phyloP scores from a whole-genome alignment of 1,284 basidiomycete genomes.

The Vanrija pseudolonga region DNA sequence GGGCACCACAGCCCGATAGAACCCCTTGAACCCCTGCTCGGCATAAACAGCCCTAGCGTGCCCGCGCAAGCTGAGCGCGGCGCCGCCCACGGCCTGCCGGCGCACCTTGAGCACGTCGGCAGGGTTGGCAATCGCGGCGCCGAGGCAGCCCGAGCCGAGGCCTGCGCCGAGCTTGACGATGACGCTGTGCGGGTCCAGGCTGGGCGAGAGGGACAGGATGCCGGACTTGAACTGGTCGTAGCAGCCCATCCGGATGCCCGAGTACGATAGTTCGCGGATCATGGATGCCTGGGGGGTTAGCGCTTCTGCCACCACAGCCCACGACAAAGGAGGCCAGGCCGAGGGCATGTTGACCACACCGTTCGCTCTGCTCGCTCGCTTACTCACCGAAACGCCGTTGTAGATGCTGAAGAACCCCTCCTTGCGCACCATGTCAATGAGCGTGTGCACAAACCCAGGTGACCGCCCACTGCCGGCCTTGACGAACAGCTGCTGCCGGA shows the following conservation, averaged over 20 bases:
- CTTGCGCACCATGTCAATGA: constrained; percentile 9
- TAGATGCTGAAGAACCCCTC: constrained; percentile 15
- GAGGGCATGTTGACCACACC: no score
- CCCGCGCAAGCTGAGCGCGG: neutral
- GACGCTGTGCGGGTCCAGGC: constrained; percentile 12
- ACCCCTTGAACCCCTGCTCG: constrained; percentile 11
- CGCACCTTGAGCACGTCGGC: constrained; percentile 21
- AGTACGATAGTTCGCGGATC: neutral
- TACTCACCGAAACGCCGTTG: constrained; percentile 13
- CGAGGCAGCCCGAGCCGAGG: constrained; percentile 8
- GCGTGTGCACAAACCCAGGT: constrained; percentile 8
- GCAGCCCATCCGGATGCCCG: constrained; percentile 19
- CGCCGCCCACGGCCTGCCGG: constrained; percentile 14
- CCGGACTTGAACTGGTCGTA: constrained; percentile 18
- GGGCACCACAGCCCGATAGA: constrained; percentile 13
- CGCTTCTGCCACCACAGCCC: no score
- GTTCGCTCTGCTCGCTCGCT: no score
- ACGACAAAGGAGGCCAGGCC: no score
- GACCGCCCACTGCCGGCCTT: constrained; percentile 12
- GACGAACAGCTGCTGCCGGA: constrained; percentile 18
- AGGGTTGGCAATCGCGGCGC: constrained; percentile 17
- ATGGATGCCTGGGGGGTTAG: neutral
- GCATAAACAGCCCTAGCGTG: constrained; percentile 6
- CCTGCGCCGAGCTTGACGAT: constrained; percentile 19
- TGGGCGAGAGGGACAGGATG: constrained; percentile 3